Evolutionary conservation across 164 flowering plant species (phyloP), one percentile per base, ranked within the genome.

Genomic region (Platanus orientalis): DNA sequence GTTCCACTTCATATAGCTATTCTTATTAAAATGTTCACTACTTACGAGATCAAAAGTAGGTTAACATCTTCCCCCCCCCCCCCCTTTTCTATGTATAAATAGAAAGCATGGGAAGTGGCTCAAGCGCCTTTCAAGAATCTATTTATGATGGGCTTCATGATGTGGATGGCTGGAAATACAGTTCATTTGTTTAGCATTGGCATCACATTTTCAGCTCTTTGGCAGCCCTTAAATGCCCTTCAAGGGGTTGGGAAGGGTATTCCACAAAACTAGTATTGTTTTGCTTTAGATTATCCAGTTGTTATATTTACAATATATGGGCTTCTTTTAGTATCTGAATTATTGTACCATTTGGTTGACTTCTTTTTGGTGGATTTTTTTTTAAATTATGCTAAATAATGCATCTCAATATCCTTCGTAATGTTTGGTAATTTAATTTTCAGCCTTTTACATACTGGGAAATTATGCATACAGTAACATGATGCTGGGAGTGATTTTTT

Each of bases 81-180:
- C 23, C 19, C 30, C 24, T 32, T 39, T 42, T 39, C 52, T 59
- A 13, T 69, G 4, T 67, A n/a, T 78, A 71, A 69, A 69, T 69
- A 95, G 97, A 95, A 95, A 95, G 99, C 99, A 54, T 95, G 99
- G 99, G 99, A 95, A 75, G 88, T 95, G 67, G 99, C 99, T 29
- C 97, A 89, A 72, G 83, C 97, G 26, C 99, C 99, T 50, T 67
- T 85, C 40, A 95, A 89, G 88, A 95, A 95, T 76, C 81, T 95
- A 78, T 30, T 85, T 11, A 95, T 95, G 99, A 88, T 95, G 99
- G 97, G 89, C 23, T 95, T 95, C 81, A 95, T 95, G 99, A 95
- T 95, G 99, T 95, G 99, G 99, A 95, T 95, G 99, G 92, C 99
- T 73, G 99, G 99, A 65, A 95, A 72, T 73, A 92, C 99, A 1